Evolutionary conservation across 768 basidiomycete species (phyloP), one percentile per base, ranked within the genome.

Genomic region (Tricholoma furcatifolium): DNA sequence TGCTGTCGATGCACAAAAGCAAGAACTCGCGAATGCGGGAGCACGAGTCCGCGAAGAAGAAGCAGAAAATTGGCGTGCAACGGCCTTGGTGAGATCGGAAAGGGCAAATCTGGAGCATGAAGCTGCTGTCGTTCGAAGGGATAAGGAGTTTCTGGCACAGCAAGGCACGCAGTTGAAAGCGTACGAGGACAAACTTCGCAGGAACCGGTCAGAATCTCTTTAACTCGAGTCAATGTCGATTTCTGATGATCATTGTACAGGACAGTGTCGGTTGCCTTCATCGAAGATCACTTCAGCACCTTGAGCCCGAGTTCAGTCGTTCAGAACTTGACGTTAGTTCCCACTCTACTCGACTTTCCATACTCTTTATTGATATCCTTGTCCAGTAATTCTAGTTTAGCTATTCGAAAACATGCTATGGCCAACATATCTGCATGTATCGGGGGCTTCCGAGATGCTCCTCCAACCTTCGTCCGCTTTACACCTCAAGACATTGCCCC

Each of bases 381-480:
- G n/a, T n/a, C 30, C 44, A 61, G 60, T 32, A 45, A 59, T 39
- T 56, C 60, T 17, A 61, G 60, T 43, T 39, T 39, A 24, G 56
- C 54, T 9, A 35, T 61, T 21, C 56, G 60, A 43, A 52, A 61
- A 21, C 60, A 61, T 51, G 53, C 50, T 14, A 61, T 61, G 60
- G 54, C 56, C 24, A 61, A 61, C 23, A 46, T 59, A 14, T 57
- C 55, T 6, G 47, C 49, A 9, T 61, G 58, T 41, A 60, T 61
- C 39, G 47, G 18, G 43, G 60, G 58, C 23, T 47, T 47, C 31
- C 51, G 41, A 15, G 48, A 56, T 23, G 38, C 31, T 20, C 38
- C 48, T 6, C 57, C 60, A 2, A 36, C 58, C 0, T 51, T 59
- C 32, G 58, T 57, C 35, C 51, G 42, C n/a, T 57, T 61, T 43